Evolutionary conservation across 129 eudicot species (phyloP), one percentile per base, ranked within the genome.

Genomic region (Deinandra increscens): DNA sequence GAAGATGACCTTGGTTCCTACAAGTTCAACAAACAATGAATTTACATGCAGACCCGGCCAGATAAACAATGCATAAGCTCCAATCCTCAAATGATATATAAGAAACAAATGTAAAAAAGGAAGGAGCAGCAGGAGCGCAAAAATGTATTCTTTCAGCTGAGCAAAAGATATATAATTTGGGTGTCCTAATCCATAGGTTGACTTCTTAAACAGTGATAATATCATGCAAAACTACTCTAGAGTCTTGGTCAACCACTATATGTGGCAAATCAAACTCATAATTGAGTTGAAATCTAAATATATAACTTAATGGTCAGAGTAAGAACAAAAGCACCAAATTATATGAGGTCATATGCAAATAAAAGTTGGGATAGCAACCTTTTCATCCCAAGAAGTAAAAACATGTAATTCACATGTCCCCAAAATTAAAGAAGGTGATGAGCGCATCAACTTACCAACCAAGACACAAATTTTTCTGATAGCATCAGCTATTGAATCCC

Each of bases 1-100:
- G 74, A 93, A 93, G 64, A 89, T 84, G 70, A 85, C 78, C 80
- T 80, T 89, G 49, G 84, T 82, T 71, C 97, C 99, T 93, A 69
- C 71, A 86, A 73, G 23, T 75, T 34, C 38, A 77, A 54, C 34
- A 66, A 69, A 62, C 43, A 41, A 8, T 39, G 4, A 64, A 53
- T 15, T 14, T 48, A 59, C 42, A 31, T 59, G 19, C 17, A 11
- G 26, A 19, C 7, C 11, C 0, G 17, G 12, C 26, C 12, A 26
- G 31, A 26, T 46, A 46, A 17, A 50, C 26, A 50, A 17, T 50
- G 56, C 56, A 50, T 11, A 50, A 50, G 17, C 56, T 50, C 56
- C 12, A 0, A 26, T 58, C 64, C 64, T 58, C 29, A 38, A 29
- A 29, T 14, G 19, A 58, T 58, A 2, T 29, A 1, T 36, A 36